phyloP scores from a whole-genome alignment of 139 green algal genomes.

The Trebouxia sp. region DNA sequence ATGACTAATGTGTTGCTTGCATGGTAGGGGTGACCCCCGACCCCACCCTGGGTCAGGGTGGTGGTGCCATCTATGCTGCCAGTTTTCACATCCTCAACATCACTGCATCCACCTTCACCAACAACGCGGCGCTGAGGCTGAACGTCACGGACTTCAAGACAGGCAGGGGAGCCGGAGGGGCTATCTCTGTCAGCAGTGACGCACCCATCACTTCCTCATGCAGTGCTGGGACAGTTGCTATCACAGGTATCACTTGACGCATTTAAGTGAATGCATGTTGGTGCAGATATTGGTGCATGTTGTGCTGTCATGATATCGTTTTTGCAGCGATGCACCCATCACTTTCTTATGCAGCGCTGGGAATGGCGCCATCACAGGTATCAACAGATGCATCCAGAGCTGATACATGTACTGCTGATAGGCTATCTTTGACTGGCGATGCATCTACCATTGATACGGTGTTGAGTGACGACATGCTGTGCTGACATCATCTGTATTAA shows the following conservation, averaged over 20 bases:
- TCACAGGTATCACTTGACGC: neutral
- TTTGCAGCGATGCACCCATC: neutral
- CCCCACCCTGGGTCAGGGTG: neutral
- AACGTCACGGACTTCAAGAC: constrained; percentile 21
- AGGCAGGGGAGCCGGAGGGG: constrained; percentile 9
- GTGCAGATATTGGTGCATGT: too few species aligned
- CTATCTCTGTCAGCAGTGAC: constrained; percentile 23
- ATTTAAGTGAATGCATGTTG: too few species aligned
- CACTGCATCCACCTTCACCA: neutral
- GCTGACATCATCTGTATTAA: too few species aligned
- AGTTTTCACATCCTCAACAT: constrained; percentile 13
- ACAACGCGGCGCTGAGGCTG: neutral
- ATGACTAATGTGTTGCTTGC: neutral
- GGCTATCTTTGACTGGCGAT: too few species aligned
- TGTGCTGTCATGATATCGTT: too few species aligned
- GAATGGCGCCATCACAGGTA: neutral
- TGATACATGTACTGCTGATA: too few species aligned
- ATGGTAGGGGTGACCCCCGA: neutral
- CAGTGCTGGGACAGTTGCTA: neutral
- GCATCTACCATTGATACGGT: too few species aligned
- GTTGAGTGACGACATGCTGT: too few species aligned
- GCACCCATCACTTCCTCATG: neutral
- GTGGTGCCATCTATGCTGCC: constrained; percentile 17
- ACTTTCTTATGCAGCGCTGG: neutral
- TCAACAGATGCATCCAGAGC: too few species aligned